phyloP scores from a whole-genome alignment of 2,329 filamentous ascomycete species.

The Ophiobolus disseminans region DNA sequence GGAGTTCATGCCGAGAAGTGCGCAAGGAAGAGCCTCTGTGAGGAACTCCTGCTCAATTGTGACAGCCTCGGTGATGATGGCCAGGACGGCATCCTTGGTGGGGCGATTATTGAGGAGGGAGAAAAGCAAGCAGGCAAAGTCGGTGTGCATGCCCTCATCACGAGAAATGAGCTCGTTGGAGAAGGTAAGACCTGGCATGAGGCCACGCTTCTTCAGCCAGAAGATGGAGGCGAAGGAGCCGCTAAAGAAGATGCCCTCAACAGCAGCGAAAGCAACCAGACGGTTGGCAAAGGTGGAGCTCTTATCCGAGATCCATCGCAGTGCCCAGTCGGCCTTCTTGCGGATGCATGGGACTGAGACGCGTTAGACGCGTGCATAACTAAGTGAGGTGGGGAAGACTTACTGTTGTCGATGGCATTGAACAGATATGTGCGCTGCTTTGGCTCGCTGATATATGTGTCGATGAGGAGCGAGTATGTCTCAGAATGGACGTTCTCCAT shows the following conservation, averaged over 20 bases:
- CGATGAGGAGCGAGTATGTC: constrained; percentile 98
- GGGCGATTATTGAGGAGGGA: constrained; percentile 96
- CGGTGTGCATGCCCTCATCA: constrained; percentile 98
- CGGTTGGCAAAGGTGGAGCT: constrained; percentile 94
- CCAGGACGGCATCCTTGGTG: constrained; percentile 77
- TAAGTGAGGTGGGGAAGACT: constrained; percentile 42
- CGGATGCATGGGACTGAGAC: constrained; percentile 85
- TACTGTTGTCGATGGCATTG: constrained; percentile 98
- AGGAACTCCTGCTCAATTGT: constrained; percentile 97
- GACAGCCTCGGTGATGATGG: constrained; percentile 94
- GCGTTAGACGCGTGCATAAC: constrained; percentile 36
- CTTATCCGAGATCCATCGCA: constrained; percentile 92
- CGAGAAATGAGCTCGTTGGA: constrained; percentile 99
- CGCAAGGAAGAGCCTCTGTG: constrained; percentile 91
- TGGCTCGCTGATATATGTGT: constrained; percentile 98
- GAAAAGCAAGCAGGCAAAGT: constrained; percentile 97
- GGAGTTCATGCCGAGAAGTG: constrained; percentile 95
- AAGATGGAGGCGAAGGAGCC: constrained; percentile 99
- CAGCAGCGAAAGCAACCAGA: constrained; percentile 93
- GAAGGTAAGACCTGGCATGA: constrained; percentile 98
- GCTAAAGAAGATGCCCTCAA: constrained; percentile 99
- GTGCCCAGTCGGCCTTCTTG: constrained; percentile 98
- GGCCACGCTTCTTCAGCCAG: constrained; percentile 99
- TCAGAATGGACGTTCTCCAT: constrained; percentile 99
- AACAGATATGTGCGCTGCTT: constrained; percentile 94